Evolutionary conservation across 805 yeast species (phyloP).

Genomic region (Metschnikowia drakensbergensis): DNA sequence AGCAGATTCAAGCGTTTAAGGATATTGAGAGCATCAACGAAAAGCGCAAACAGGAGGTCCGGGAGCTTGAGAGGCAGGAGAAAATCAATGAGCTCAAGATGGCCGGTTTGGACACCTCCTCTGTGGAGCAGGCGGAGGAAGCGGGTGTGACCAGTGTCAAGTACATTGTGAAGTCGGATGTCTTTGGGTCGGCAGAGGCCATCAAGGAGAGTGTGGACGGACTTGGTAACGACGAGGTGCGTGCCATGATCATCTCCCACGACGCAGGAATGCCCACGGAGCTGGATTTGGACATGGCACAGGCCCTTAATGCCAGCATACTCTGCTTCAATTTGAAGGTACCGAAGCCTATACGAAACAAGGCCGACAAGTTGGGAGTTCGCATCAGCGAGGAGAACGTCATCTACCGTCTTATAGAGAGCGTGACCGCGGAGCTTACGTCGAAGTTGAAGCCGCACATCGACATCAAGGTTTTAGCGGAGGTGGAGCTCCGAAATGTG

Average conservation of each 20-base stretch:
- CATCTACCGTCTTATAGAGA: constrained; percentile 84
- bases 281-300: constrained; percentile 39
- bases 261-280: constrained; percentile 76
- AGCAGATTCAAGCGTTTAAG: constrained; percentile 52
- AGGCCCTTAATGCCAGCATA: constrained; percentile 55
- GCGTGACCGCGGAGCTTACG: constrained; percentile 64
- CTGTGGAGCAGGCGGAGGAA: constrained; percentile 34
- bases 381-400: constrained; percentile 64
- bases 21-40: constrained; percentile 72
- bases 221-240: constrained; percentile 85
- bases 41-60: constrained; percentile 52
- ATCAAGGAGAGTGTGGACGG: constrained; percentile 74
- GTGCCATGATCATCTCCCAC: constrained; percentile 60
- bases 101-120: constrained; percentile 56
- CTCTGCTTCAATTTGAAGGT: constrained; percentile 73
- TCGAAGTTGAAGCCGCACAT: constrained; percentile 58
- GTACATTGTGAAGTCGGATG: constrained; percentile 85
- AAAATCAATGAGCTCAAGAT: constrained; percentile 53
- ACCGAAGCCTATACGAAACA: constrained; percentile 57
- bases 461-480: constrained; percentile 63
- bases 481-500: constrained; percentile 63
- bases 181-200: constrained; percentile 93
- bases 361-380: constrained; percentile 58
- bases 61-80: constrained; percentile 49
- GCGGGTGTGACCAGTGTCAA: constrained; percentile 22